Base-by-base conservation (phyloP, 225 moss, liverwort and hornwort species). In the Marchantia paleacea region DNA sequence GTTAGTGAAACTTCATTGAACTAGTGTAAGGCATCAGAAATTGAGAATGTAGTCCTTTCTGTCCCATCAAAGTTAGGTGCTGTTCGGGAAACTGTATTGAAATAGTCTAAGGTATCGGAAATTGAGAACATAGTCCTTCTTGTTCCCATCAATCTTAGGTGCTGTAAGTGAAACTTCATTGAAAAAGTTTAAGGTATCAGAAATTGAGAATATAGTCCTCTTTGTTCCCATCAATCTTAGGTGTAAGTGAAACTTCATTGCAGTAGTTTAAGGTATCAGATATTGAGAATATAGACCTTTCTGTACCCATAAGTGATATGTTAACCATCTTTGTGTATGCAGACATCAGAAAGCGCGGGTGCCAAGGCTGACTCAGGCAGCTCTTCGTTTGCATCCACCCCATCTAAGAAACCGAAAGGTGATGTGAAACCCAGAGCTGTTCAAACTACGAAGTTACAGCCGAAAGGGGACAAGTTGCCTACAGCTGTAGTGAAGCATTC, bases 341-440 rank as follows among this genome's bases (percentile, higher is more conserved):
- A 86, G 86, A 75, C 79, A 61, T 67, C 84, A n/a, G 87, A 87
- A 29, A 58, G 66, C 60, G 72, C 75, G 39, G 87, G 79, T 72
- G 84, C 62, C 18, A 87, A 82, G 52, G 87, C 84, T 69, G 83
- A 85, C 50, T 85, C 87, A 51, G 83, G 72, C 29, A 75, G 77
- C 51, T 85, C 80, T 75, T 83, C 78, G 25, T 79, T 88, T 64
- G 82, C 77, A 71, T 82, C 82, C 26, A 80, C 81, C 22, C 58
- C 75, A 55, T 80, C 79, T 51, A 84, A 77, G 81, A 87, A 84
- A 64, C n/a, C 79, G 14, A 79, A 87, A 64, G 58, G 13, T 28
- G 83, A 83, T 57, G 69, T 81, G 51, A 86, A 83, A 52, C 11
- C 39, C 73, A 86, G 86, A 73, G 61, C 78, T 12, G 69, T 52